Base-by-base conservation (phyloP, 805 yeast species). In the Candida methanosorbosa region DNA sequence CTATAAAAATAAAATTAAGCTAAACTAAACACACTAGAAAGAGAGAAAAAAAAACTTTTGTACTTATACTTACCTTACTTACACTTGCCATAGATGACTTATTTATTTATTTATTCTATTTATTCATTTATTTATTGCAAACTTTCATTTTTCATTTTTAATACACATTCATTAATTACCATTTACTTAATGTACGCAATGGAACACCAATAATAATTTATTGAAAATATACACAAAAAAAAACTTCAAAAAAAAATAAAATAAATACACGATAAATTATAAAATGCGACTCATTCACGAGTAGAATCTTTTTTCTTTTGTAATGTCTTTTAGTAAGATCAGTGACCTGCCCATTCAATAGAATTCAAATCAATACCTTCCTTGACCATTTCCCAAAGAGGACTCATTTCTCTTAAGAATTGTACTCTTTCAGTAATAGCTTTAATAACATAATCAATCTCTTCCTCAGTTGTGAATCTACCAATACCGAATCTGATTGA, bases 301-400 rank as follows among this genome's bases (percentile, higher is more conserved):
- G n/a, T n/a, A n/a, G n/a, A n/a, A n/a, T n/a, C n/a, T n/a, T n/a
- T n/a, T n/a, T n/a, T n/a, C n/a, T n/a, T n/a, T n/a, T n/a, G n/a
- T n/a, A n/a, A n/a, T n/a, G 18, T 14, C 8, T 4, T 9, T 19
- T 9, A 9, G 21, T 17, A 8, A 26, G 15, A 29, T 46, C 31
- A 92, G 63, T 92, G 98, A 45, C 96, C 97, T 40, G 95, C 84
- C 98, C 98, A 92, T 65, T 92, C 94, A 51, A 92, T 92, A 23
- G 94, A 72, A 52, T 81, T 74, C 57, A 92, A 68, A 56, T 92
- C 98, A 51, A 92, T 90, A 46, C 98, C 98, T 46, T 92, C 97
- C 62, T 92, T 95, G 38, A 86, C 95, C 97, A 92, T 88, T 66
- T 92, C 98, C 97, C 97, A 92, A 50, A 92, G 68, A 32, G 98